Conservation (phyloP, 768 basidiomycete species). For the Hemileccinum rubropunctum region DNA sequence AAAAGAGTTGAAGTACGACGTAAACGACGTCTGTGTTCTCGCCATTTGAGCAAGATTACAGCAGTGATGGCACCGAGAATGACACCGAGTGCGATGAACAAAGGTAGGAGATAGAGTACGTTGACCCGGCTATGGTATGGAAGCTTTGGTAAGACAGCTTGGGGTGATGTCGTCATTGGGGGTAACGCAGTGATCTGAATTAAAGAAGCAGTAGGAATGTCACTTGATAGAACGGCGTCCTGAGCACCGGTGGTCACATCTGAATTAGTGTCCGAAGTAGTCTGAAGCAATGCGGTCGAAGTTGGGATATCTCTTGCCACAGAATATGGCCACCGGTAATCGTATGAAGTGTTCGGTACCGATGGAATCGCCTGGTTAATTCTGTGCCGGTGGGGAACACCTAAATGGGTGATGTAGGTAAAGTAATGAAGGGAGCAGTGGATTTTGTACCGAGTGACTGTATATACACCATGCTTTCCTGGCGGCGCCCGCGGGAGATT, state of each 20-base stretch:
- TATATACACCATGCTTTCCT: conserved; percentile 20
- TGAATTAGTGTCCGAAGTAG: neutral
- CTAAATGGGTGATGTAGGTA: conserved; percentile 9
- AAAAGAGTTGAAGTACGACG: conserved; percentile 18
- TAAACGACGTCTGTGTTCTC: conserved; percentile 1
- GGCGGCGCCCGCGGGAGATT: neutral
- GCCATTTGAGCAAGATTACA: conserved; percentile 11
- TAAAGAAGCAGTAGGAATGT: conserved; percentile 16
- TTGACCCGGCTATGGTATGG: conserved; percentile 21
- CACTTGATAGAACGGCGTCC: conserved; percentile 2
- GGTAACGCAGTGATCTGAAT: conserved; percentile 36
- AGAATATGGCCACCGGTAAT: conserved; percentile 41
- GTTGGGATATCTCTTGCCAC: conserved; percentile 23
- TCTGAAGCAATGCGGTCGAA: conserved; percentile 4
- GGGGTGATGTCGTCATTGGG: conserved; percentile 19
- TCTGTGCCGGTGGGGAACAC: conserved; percentile 5
- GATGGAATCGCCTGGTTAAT: conserved; percentile 16
- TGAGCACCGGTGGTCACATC: neutral
- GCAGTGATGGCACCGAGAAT: conserved; percentile 19
- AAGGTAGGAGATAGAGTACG: conserved; percentile 26
- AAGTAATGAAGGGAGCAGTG: neutral
- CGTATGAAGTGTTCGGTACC: conserved; percentile 22
- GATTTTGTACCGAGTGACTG: conserved; percentile 9
- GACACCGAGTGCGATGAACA: conserved; percentile 27
- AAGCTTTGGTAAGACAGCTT: conserved; percentile 14